Base-by-base conservation (phyloP, 169 alveolate genomes). In the Plasmodium vivax region DNA sequence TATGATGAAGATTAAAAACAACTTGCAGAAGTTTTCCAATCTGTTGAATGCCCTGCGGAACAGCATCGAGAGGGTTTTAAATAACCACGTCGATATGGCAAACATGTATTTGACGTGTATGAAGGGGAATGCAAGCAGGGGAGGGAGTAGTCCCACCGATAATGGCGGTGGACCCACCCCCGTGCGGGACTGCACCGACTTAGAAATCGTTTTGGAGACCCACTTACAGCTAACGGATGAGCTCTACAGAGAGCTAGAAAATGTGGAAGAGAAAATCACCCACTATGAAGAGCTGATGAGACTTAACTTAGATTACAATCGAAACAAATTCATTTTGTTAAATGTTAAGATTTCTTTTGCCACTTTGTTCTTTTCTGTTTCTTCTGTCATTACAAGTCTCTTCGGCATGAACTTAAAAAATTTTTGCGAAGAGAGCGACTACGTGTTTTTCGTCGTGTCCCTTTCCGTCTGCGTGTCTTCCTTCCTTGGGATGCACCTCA, bases 201-300 rank as follows among this genome's bases (percentile, higher is more conserved):
- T 85, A 16, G 93, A 85, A 62, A 85, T 85, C 34, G 71, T 85
- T 75, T 16, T 85, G n/a, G 93, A 85, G 62, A 85, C 93, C 7
- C 93, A 85, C 41, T 41, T 85, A 85, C 93, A 85, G 68, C 74
- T 85, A 71, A 85, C 93, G 43, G 93, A 85, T 41, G 93, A 85
- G 80, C 32, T 85, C 68, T 85, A 75, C 36, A 79, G 85, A 10
- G 82, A 85, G 30, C 45, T 85, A 85, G 93, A 85, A 74, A 85
- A 85, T 54, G 47, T 85, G n/a, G 93, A 85, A 45, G 87, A 85
- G 68, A 85, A 85, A 54, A 85, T 85, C 36, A 85, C 93, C 36
- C 93, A 85, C 30, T 85, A 85, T 85, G 93, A 85, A 85, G 93
- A 85, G 75, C 80, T 85, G 58, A 75, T 85, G 93, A 6, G 93